Evolutionary conservation across 371 early-diverging fungal species (phyloP), one percentile per base, ranked within the genome.

Genomic region (Mucor velutinosus): DNA sequence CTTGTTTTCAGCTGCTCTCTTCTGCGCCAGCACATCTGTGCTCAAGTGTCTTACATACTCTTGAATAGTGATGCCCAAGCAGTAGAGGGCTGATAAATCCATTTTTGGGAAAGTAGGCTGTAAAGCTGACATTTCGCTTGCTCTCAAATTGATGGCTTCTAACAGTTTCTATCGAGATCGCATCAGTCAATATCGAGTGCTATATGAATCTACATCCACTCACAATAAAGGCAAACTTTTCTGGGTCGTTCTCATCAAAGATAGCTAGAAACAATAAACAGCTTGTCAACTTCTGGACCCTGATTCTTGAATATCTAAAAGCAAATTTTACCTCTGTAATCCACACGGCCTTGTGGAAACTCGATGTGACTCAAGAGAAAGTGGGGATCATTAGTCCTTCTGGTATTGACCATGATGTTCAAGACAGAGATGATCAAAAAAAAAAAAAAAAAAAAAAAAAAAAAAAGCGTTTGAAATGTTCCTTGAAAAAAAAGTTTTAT

Each of bases 31-130:
- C 5, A 66, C 15, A 35, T 66, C 55, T 1, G 60, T 49, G 14
- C 15, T 39, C 3, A 60, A 23, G 11, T 66, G 29, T 3, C 60
- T 60, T 0, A 25, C 60, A 17, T 66, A 66, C 60, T 66, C 66
- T 60, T 66, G 66, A 7, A 66, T 41, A 2, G 59, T 53, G 17
- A 66, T 49, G 17, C 66, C 66, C 4, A 60, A n/a, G 37, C 66
- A 66, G 32, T 66, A 66, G 15, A 66, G 51, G 14, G 66, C 59
- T 49, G 66, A 60, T 60, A 66, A 4, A 27, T 66, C 60, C 60
- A 66, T 60, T 0, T 14, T 11, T 1, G 66, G 66, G 14, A 66
- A 60, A 4, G 17, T 17, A 25, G 39, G 37, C 15, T 66, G 37
- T 5, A 7, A n/a, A n/a, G 14, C 15, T 30, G 60, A 19, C 8